phyloP scores from a whole-genome alignment of 306 rosid genomes.

The Vicia villosa region DNA sequence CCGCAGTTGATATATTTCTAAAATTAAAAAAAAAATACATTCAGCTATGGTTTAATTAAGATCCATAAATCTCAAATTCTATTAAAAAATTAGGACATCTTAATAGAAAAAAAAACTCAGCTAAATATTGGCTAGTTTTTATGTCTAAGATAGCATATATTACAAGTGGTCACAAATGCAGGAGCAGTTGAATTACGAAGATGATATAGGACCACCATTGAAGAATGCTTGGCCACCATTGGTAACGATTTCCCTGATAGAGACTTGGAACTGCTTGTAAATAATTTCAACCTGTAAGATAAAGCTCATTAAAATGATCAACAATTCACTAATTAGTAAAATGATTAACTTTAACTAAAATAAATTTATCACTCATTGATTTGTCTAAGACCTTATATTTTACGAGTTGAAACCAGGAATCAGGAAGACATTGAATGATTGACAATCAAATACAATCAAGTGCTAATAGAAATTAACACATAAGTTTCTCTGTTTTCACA shows the following conservation, averaged over 20 bases:
- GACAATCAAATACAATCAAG: slow-evolving; percentile 12
- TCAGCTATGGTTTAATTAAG: too few species aligned
- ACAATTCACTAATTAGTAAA: too few species aligned
- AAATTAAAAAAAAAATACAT: too few species aligned
- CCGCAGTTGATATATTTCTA: too few species aligned
- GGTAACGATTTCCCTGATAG: slow-evolving; percentile 98
- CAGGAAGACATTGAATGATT: neutral
- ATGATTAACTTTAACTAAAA: too few species aligned
- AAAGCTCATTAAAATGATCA: slow-evolving; percentile 18
- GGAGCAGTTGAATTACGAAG: slow-evolving; percentile 99
- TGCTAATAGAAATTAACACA: slow-evolving; percentile 12
- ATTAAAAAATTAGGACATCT: too few species aligned
- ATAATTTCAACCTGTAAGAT: slow-evolving; percentile 68
- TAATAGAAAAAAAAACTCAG: too few species aligned
- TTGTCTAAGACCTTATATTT: neutral
- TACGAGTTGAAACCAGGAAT: slow-evolving; percentile 3
- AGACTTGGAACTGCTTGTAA: slow-evolving; percentile 95
- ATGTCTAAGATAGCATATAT: slow-evolving; percentile 78
- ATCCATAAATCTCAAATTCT: too few species aligned
- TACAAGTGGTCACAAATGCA: slow-evolving; percentile 83
- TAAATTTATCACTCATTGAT: slow-evolving; percentile 17
- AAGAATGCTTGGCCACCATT: slow-evolving; percentile 97
- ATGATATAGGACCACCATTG: slow-evolving; percentile 98
- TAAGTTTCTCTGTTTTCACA: slow-evolving; percentile 80
- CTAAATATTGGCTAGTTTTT: slow-evolving; percentile 95